These are phyloP conservation scores for Xanthoceras sorbifolium DNA, from an alignment of 345 rosid species.

Conservation along the genomic window DNA sequence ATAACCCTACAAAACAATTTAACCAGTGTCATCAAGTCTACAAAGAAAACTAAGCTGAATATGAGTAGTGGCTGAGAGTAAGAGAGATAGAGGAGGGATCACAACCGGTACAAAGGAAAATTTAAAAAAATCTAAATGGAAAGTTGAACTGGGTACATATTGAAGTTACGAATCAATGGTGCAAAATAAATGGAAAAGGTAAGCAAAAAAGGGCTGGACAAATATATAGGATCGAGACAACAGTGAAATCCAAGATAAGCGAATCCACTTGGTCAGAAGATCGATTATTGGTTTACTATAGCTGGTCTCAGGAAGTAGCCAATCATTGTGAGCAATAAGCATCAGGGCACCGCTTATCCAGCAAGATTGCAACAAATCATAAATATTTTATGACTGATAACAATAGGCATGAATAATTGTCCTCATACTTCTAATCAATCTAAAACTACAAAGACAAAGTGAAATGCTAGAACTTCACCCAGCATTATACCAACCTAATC, in stretches of 20 bases:
- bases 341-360: constrained; percentile 36
- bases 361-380: constrained; percentile 17
- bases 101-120: too few species aligned
- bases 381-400: neutral
- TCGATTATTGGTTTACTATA: constrained; percentile 7
- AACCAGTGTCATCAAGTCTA: neutral
- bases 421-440: neutral
- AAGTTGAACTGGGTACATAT: too few species aligned
- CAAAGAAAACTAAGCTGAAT: too few species aligned
- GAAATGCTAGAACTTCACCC: too few species aligned
- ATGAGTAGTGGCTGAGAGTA: too few species aligned
- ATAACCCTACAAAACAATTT: constrained; percentile 54
- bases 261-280: constrained; percentile 23
- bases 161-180: too few species aligned
- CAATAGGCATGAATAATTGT: too few species aligned
- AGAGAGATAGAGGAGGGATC: too few species aligned
- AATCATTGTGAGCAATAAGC: constrained; percentile 3
- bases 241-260: constrained; percentile 13
- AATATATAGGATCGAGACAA: constrained; percentile 33
- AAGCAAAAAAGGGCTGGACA: too few species aligned
- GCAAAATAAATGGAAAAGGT: too few species aligned
- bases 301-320: constrained; percentile 42
- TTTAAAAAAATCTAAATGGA: too few species aligned
- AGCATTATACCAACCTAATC: too few species aligned
- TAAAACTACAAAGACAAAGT: neutral